Base-by-base conservation (phyloP, 1,139 yeast genomes). In the Protomyces lactucae-debilis region DNA sequence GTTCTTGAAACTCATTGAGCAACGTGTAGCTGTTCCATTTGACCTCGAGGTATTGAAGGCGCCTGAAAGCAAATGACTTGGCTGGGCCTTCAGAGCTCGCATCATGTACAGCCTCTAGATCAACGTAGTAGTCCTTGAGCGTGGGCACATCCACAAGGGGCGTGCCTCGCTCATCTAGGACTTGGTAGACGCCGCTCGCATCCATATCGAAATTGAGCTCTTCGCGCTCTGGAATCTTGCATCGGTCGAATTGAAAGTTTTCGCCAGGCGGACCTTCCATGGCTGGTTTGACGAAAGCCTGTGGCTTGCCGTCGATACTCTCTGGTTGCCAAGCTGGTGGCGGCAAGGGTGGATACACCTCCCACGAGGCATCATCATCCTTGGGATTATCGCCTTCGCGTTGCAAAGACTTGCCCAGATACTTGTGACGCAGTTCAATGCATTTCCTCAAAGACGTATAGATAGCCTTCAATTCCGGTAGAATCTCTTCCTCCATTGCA, bases 31-130 rank as follows among this genome's bases (percentile, higher is more conserved):
- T 77, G 74, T 93, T 90, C 98, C 98, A 95, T 74, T 92, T 89
- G 35, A 98, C 97, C 75, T 95, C 99, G 65, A 95, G 80, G 73
- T 91, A 93, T 76, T 92, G 96, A 70, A 95, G 78, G 72, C 99
- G 83, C 74, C 95, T 86, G 76, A 90, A 95, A 0, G 99, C 97
- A 80, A 93, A 95, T 10, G 97, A 88, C 75, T 95, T 95, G n/a
- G 95, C 83, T 2, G 99, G 99, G 0, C 99, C 99, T 74, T 92
- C 97, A 2, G 95, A 86, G 3, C 96, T 87, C 64, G 90, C 82
- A 25, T 80, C 77, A 36, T 83, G 82, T 69, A 93, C 83, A 65
- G 80, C 83, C 65, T 87, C 93, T 72, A 92, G 77, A 74, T 93
- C 99, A 70, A 83, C 76, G 75, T 89, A 93, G 75, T 87, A 95